Percentiles rank a stretch among this genome's conserved stretches.
Conservation (phyloP, 345 rosid genomes). For the Camelina hispida region DNA sequence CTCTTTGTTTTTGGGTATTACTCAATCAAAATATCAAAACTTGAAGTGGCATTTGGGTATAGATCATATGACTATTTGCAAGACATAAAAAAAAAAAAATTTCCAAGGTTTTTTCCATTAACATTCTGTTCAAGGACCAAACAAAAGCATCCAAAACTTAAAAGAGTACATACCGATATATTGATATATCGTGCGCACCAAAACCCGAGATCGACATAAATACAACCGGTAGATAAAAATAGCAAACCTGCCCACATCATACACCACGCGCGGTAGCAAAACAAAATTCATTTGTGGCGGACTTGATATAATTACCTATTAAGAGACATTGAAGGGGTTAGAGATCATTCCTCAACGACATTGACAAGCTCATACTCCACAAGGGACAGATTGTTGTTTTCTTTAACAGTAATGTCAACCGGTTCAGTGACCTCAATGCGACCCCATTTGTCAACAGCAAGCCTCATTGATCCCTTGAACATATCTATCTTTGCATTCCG, state of each 20-base stretch:
- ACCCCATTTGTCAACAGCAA: constrained; percentile 71
- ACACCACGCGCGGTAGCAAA: neutral
- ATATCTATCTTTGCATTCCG: constrained; percentile 63
- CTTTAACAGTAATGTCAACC: constrained; percentile 47
- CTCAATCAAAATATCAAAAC: neutral
- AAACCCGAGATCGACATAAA: constrained; percentile 23
- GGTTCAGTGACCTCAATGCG: constrained; percentile 53
- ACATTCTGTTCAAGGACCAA: constrained; percentile 15
- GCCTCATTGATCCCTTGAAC: constrained; percentile 64
- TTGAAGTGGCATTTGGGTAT: neutral
- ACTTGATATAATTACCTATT: constrained; percentile 8
- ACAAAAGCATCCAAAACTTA: constrained; percentile 24
- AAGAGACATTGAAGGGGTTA: neutral
- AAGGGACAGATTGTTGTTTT: constrained; percentile 53
- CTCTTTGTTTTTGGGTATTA: neutral
- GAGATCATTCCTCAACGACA: constrained; percentile 52
- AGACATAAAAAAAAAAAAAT: neutral
- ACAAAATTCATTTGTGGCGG: constrained; percentile 22
- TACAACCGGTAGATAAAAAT: constrained; percentile 15
- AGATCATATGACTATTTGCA: neutral
- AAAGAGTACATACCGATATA: constrained; percentile 24
- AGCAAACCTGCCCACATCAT: constrained; percentile 30
- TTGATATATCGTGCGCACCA: neutral
- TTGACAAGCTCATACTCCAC: constrained; percentile 64
- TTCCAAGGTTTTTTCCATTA: constrained; percentile 2